A percentile compares a stretch with the other conserved stretches of the same genome.
These are phyloP conservation scores for Adansonia grandidieri DNA, from an alignment of 441 rosid species.

Conservation along the genomic window DNA sequence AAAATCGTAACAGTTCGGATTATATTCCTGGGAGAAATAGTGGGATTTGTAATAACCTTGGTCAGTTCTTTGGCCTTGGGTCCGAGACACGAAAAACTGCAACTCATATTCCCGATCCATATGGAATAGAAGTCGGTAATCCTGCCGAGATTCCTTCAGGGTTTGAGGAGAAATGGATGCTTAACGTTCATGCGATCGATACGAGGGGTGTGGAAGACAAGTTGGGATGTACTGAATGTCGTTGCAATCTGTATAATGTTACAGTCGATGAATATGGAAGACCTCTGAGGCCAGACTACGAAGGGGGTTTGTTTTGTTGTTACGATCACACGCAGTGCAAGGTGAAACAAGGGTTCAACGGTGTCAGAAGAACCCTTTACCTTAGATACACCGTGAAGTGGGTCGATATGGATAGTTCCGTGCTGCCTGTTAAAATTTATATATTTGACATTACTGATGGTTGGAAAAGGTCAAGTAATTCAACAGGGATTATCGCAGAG, in stretches of 20 bases:
- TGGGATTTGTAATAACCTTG: slow-evolving; percentile 54
- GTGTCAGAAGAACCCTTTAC: slow-evolving; percentile 55
- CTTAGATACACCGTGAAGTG: slow-evolving; percentile 71
- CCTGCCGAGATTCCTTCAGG: slow-evolving; percentile 70
- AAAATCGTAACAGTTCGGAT: slow-evolving; percentile 31
- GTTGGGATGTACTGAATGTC: slow-evolving; percentile 81
- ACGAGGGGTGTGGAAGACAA: slow-evolving; percentile 74
- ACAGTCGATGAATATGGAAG: slow-evolving; percentile 57
- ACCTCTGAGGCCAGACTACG: slow-evolving; percentile 56
- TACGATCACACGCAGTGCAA: slow-evolving; percentile 68
- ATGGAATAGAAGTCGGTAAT: slow-evolving; percentile 75
- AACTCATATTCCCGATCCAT: slow-evolving; percentile 77
- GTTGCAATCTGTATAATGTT: slow-evolving; percentile 72
- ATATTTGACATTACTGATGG: slow-evolving; percentile 83
- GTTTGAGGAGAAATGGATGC: slow-evolving; percentile 71
- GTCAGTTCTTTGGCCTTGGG: slow-evolving; percentile 77
- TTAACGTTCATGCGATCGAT: slow-evolving; percentile 91
- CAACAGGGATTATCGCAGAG: slow-evolving; percentile 38
- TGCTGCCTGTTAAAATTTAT: slow-evolving; percentile 68
- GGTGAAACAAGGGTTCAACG: slow-evolving; percentile 57
- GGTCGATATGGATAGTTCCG: slow-evolving; percentile 64
- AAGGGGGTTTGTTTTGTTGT: slow-evolving; percentile 77
- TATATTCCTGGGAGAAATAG: slow-evolving; percentile 42
- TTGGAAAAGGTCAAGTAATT: slow-evolving; percentile 42
- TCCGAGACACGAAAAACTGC: slow-evolving; percentile 81